Evolutionary conservation across 306 rosid genomes (phyloP).

Genomic region (Prunus campanulata): DNA sequence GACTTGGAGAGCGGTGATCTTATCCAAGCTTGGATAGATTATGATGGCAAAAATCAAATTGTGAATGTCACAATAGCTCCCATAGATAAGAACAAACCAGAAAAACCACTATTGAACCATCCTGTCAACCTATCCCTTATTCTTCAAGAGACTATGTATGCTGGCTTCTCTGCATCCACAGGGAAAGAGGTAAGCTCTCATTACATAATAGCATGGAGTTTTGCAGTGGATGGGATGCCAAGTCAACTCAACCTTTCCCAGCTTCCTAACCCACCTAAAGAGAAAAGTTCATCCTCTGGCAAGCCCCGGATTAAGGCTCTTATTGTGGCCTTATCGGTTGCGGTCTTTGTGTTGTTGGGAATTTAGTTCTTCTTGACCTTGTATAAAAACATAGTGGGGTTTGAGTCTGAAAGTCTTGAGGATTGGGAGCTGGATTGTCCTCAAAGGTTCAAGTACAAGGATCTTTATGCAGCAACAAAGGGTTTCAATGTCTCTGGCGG

Average conservation of each 20-base stretch:
- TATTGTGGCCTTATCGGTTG: conserved; percentile 31
- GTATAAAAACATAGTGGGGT: conserved; percentile 24
- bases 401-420: conserved; percentile 48
- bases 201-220: conserved; percentile 75
- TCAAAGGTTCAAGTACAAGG: conserved; percentile 57
- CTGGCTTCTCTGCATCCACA: conserved; percentile 73
- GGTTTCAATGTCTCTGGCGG: conserved; percentile 66
- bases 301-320: conserved; percentile 24
- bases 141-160: conserved; percentile 35
- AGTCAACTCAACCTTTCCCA: conserved; percentile 21
- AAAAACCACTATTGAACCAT: conserved; percentile 22
- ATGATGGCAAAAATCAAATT: conserved; percentile 31
- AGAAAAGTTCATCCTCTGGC: conserved; percentile 19
- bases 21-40: conserved; percentile 64
- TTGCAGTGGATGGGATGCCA: conserved; percentile 34
- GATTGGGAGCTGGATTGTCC: conserved; percentile 84
- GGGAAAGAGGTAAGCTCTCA: conserved; percentile 56
- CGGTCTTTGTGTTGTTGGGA: conserved; percentile 24
- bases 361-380: conserved; percentile 6
- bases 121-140: background rate
- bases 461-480: conserved; percentile 54
- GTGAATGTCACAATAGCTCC: conserved; percentile 57
- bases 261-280: conserved; percentile 51
- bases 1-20: conserved; percentile 35
- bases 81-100: conserved; percentile 18